Conservation (phyloP, 495 filamentous ascomycete species). For the Podospora anserina region DNA sequence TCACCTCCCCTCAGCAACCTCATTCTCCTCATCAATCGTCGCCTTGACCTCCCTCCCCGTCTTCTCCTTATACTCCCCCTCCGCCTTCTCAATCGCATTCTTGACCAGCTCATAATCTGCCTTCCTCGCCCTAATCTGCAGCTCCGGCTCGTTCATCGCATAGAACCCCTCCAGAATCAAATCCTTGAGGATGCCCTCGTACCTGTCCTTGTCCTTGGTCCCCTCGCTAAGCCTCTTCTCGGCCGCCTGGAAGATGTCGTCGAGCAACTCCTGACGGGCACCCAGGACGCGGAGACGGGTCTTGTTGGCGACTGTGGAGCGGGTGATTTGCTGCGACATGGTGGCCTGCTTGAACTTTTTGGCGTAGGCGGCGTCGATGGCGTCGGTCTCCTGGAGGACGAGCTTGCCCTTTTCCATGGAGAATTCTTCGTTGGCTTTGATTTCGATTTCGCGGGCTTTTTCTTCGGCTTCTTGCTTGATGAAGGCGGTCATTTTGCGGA, state of each 20-base stretch:
- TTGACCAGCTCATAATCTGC: conserved; percentile 69
- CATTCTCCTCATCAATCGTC: conserved; percentile 71
- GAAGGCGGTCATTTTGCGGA: conserved; percentile 99
- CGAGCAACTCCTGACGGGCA: conserved; percentile 83
- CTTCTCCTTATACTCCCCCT: conserved; percentile 75
- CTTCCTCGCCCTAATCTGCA: conserved; percentile 71
- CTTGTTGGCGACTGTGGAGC: conserved; percentile 91
- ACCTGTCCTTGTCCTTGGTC: conserved; percentile 66
- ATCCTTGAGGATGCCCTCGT: conserved; percentile 69
- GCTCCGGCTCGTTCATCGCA: conserved; percentile 73
- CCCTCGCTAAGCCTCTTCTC: conserved; percentile 60
- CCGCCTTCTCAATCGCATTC: conserved; percentile 71
- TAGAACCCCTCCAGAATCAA: conserved; percentile 88
- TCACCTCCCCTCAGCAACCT: conserved; percentile 81
- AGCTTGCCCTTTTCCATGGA: conserved; percentile 98
- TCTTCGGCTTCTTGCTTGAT: conserved; percentile 97
- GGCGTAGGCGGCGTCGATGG: conserved; percentile 89
- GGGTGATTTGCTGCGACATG: conserved; percentile 96
- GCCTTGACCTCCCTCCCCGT: conserved; percentile 59
- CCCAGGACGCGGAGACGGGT: conserved; percentile 82
- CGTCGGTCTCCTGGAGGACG: conserved; percentile 84
- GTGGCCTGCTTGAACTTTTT: conserved; percentile 97
- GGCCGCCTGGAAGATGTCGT: conserved; percentile 84
- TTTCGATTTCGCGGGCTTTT: conserved; percentile 92
- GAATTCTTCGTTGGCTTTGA: conserved; percentile 98